Evolutionary conservation across 176 grass and related monocot species (phyloP).

Genomic region (Lolium rigidum): DNA sequence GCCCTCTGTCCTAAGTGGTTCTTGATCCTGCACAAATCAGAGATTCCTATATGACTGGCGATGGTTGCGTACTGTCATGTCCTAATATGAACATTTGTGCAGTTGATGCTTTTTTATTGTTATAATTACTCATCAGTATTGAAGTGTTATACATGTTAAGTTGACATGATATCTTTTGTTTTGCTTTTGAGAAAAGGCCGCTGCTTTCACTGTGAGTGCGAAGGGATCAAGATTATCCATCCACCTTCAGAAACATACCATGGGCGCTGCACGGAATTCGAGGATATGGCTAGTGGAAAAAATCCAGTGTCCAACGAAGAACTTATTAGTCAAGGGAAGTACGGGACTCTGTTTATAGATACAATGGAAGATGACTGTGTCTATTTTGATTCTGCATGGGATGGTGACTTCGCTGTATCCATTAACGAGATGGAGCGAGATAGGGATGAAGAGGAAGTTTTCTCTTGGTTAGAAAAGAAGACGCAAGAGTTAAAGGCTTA

Average conservation of each 20-base stretch:
- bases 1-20: too few relatives aligned
- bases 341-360: background rate
- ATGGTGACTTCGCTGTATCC: background rate
- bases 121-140: too few relatives aligned
- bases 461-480: background rate
- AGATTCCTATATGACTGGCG: too few relatives aligned
- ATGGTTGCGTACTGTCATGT: too few relatives aligned
- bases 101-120: too few relatives aligned
- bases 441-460: background rate
- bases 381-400: slow-evolving; percentile 17
- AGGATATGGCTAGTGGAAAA: slow-evolving; percentile 16
- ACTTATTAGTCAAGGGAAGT: background rate
- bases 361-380: slow-evolving; percentile 31
- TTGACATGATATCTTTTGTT: background rate
- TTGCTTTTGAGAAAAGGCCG: background rate
- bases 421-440: background rate
- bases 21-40: too few relatives aligned
- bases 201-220: slow-evolving; percentile 33
- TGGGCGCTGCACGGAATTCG: background rate
- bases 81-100: too few relatives aligned
- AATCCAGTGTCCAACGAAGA: background rate
- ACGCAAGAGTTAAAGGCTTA: background rate
- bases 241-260: background rate
- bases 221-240: slow-evolving; percentile 37
- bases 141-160: background rate